Evolutionary conservation across 176 grass and related monocot genomes (phyloP), one percentile per base, ranked within the genome.

Genomic region (Olyra latifolia): DNA sequence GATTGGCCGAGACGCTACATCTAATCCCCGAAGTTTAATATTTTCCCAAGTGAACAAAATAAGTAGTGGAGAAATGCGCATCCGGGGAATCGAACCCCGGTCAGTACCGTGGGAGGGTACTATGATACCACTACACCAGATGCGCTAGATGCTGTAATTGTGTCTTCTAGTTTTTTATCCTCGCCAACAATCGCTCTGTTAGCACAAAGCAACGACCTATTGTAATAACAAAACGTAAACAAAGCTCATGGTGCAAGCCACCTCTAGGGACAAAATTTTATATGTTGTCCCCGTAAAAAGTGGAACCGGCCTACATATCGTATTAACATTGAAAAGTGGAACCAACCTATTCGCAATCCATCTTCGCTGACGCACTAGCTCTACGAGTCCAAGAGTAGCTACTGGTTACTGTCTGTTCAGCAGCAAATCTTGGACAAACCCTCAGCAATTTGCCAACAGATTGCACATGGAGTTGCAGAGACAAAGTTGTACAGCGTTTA

Each of bases 61-160:
- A 41, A 2, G 0, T 14, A 55, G 7, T 3, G 0, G 38, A 20
- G 0, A 17, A 24, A 8, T 83, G 81, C 61, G 81, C 81, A 83
- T 83, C 71, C 71, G 49, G 71, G 81, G 71, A 83, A 83, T 75
- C 38, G 71, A 83, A 83, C 87, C 91, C 91, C 24, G 91, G 91
- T 94, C 91, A 97, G 91, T 90, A 94, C 87, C 87, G 91, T 94
- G 91, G 94, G 94, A 94, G 89, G 89, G 91, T 94, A 97, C 94
- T 97, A 97, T 97, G 91, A 94, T 97, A 94, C 89, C 87, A 90
- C 94, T 94, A 97, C 91, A 92, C 94, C 83, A 97, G 91, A 97
- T 90, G 94, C 91, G 94, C 94, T n/a, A n/a, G n/a, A n/a, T n/a
- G n/a, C n/a, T n/a, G n/a, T n/a, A n/a, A n/a, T n/a, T n/a, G n/a